Conservation (phyloP, 2,329 filamentous ascomycete genomes). For the Orbilia blumenaviensis region DNA sequence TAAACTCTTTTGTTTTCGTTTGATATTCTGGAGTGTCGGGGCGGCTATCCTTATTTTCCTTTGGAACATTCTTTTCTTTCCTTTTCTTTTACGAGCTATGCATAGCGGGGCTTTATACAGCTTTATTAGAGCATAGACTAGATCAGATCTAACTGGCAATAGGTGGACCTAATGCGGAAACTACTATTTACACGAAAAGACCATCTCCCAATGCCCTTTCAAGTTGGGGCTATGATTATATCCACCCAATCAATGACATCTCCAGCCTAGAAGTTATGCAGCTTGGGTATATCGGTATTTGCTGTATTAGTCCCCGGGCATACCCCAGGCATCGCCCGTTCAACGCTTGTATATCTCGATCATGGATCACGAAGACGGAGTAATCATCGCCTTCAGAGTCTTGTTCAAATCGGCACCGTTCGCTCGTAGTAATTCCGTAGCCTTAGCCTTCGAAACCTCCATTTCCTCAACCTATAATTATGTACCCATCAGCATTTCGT, state of each 20-base stretch:
- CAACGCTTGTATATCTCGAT: neutral
- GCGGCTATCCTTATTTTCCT: constrained; percentile 20
- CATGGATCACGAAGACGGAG: constrained; percentile 55
- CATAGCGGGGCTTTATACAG: constrained; percentile 38
- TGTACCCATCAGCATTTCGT: neutral
- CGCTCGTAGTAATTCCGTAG: constrained; percentile 76
- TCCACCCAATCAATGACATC: no score
- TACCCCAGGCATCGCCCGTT: neutral
- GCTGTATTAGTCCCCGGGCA: no score
- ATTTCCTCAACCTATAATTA: constrained; percentile 70
- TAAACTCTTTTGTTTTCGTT: constrained; percentile 16
- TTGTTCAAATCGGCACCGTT: constrained; percentile 75
- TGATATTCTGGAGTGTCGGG: constrained; percentile 29
- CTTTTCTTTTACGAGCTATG: constrained; percentile 31
- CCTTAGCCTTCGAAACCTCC: constrained; percentile 75
- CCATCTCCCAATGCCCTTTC: no score
- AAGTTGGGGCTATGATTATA: neutral
- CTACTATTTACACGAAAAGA: constrained; percentile 16
- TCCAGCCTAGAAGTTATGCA: no score
- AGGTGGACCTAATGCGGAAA: constrained; percentile 11
- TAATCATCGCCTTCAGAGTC: constrained; percentile 72
- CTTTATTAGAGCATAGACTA: constrained; percentile 48
- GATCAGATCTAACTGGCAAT: neutral
- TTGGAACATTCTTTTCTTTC: neutral
- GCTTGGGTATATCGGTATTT: no score